Evolutionary conservation across 164 flowering plant species (phyloP), one percentile per base, ranked within the genome.

Genomic region (Kalanchoe fedtschenkoi): DNA sequence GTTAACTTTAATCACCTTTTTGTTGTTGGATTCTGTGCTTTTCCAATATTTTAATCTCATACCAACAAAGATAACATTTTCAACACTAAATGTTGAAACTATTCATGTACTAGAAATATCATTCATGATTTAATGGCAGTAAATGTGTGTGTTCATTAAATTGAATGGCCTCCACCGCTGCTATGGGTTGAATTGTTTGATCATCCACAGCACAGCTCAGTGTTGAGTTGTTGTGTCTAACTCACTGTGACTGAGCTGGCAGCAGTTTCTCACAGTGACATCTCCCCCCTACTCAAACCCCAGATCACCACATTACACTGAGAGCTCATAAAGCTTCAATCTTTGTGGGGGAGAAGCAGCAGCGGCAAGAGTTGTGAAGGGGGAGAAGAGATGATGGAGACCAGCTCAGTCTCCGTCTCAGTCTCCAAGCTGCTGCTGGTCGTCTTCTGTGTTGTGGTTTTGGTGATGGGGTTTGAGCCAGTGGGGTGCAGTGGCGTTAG

Each of bases 381-480:
- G 26, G n/a, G 29, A 26, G 17, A 17, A 57, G 42, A 66, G 34
- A 87, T 80, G 61, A 41, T 33, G 84, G 81, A 64, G 75, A 77
- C 79, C 15, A 73, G 21, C 84, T 80, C 80, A 60, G 78, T 74
- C 72, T 77, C 86, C 78, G 80, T 64, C 84, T 80, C 80, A 60
- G 78, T 74, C 72, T 77, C 86, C 78, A 82, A 66, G 73, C 62
- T 74, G 21, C 16, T 75, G 43, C 39, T 76, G 19, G 41, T 61
- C 57, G 63, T 66, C 62, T 66, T 73, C 62, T 34, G 70, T 44
- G 62, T 38, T 16, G 17, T 77, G 64, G 17, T 81, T 10, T 0
- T 80, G 67, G n/a, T n/a, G 66, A 72, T 54, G 64, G 74, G 37
- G 22, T n/a, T 34, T 44, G 67, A 75, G 65, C 34, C 76, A 71